phyloP scores from a whole-genome alignment of 371 early-diverging fungal species.

The Mucor indicus region DNA sequence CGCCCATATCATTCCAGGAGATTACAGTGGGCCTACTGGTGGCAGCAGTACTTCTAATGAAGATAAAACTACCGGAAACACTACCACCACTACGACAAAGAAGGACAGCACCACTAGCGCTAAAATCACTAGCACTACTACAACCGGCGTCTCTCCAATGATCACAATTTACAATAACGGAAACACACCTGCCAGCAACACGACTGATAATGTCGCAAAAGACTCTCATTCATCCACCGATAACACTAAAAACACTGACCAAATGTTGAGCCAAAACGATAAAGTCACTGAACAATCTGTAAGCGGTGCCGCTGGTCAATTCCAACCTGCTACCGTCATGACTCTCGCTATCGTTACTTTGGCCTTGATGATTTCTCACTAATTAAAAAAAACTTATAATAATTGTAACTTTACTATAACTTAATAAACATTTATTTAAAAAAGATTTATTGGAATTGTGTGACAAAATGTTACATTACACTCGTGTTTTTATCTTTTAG shows the following conservation, averaged over 20 bases:
- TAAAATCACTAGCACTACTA: conserved; percentile 1
- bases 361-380: not conserved
- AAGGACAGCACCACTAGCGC: not conserved
- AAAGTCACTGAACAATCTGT: conserved; percentile 14
- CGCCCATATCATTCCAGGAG: conserved; percentile 48
- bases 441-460: too few species aligned
- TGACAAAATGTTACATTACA: too few species aligned
- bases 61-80: conserved; percentile 31
- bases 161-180: not conserved
- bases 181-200: not conserved
- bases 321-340: conserved; percentile 1
- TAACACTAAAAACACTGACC: not conserved
- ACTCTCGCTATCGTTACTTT: not conserved
- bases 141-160: conserved; percentile 3
- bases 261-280: not conserved
- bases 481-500: too few species aligned
- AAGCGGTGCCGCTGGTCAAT: not conserved
- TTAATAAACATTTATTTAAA: too few species aligned
- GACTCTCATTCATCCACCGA: not conserved
- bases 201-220: not conserved
- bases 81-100: not conserved
- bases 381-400: too few species aligned
- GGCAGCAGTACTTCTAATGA: conserved; percentile 28
- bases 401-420: not conserved
- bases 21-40: conserved; percentile 46